Base-by-base conservation (phyloP, 805 yeast species). In the Huiozyma naganishii region DNA sequence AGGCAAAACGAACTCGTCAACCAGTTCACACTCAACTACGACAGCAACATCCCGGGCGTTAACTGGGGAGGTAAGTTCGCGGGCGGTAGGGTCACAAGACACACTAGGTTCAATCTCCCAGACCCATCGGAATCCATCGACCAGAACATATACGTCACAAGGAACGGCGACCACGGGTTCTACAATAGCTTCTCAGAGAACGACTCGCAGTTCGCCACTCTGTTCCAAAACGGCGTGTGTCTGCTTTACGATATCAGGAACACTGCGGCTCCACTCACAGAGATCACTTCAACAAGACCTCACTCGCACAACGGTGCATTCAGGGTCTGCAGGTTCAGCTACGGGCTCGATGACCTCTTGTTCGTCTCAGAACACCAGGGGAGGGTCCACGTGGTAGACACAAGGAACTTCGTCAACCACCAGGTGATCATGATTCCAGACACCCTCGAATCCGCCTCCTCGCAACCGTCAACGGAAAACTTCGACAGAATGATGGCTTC, bases 171-270 rank as follows among this genome's bases (percentile, higher is more conserved):
- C 52, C 75, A 82, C 39, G 96, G 95, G 2, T 85, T 88, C 57
- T 88, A 95, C 5, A 78, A 85, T 0, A 75, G 83, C 29, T 88
- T 80, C 65, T 80, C 81, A 47, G 74, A 80, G n/a, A 79, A 85
- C 38, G 95, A 90, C 17, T 52, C 70, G 42, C 71, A 78, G 48
- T 83, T 89, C 58, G 79, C 92, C 1, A 78, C 84, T 0, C 80
- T 88, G 27, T 87, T 87, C 59, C 95, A 89, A 62, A 88, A 84
- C 57, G 97, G 97, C 6, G 66, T 76, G 17, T 79, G 90, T 47
- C 68, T 79, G 48, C 64, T 89, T 7, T 89, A 80, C 58, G 97
- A 89, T 61, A 59, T 83, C 6, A 68, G 97, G 49, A 80, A 79
- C 47, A 58, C 77, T 42, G 53, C 63, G 1, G 51, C 59, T 7